Evolutionary conservation across 768 basidiomycete species (phyloP).

Genomic region (Tulasnella sp.): DNA sequence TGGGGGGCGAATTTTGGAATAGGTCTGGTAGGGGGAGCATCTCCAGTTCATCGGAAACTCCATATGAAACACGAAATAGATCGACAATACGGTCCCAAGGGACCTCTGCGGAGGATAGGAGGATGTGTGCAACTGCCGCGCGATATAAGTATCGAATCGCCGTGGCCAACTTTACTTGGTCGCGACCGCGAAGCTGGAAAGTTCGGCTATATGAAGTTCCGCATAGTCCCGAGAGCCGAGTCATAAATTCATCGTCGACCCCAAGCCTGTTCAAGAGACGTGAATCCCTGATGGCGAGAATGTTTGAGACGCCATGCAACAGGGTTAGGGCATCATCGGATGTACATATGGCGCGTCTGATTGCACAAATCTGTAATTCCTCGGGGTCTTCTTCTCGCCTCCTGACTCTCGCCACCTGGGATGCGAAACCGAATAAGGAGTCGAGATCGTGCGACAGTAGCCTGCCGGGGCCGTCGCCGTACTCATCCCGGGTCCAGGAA

Average conservation of each 20-base stretch:
- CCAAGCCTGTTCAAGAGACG: not conserved
- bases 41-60: not conserved
- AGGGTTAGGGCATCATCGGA: not conserved
- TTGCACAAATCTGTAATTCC: not conserved
- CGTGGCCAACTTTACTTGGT: not conserved
- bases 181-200: not conserved
- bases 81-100: not conserved
- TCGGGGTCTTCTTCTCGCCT: not conserved
- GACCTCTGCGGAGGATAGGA: not conserved
- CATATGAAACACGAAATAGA: not conserved
- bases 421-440: not conserved
- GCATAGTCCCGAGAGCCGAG: not conserved
- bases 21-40: not conserved
- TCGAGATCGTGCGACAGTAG: not conserved
- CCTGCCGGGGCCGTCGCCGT: too few species aligned
- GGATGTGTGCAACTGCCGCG: not conserved
- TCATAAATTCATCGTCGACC: not conserved
- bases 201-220: not conserved
- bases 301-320: not conserved
- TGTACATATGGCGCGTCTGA: not conserved
- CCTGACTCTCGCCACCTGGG: too few species aligned
- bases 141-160: not conserved
- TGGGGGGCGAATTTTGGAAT: not conserved
- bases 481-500: too few species aligned
- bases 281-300: not conserved